A percentile compares a stretch with the other conserved stretches of the same genome.
phyloP scores from a whole-genome alignment of 768 basidiomycete genomes.

The Sarcodon sp. region DNA sequence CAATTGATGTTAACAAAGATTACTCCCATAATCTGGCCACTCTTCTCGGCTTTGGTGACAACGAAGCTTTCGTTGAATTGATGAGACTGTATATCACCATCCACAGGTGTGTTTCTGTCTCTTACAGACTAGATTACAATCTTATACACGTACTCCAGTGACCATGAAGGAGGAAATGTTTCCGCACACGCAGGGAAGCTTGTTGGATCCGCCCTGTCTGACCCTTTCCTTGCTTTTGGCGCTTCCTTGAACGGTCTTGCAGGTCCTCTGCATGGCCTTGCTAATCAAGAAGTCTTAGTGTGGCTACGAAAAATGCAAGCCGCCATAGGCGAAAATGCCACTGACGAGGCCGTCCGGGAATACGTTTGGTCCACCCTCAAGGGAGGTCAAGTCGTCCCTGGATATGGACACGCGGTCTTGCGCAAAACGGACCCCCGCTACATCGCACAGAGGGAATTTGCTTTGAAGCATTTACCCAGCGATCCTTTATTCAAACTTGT shows the following conservation, averaged over 20 bases:
- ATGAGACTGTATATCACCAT: conserved; percentile 95
- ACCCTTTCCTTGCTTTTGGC: conserved; percentile 91
- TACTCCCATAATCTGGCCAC: conserved; percentile 83
- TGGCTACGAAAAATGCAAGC: conserved; percentile 93
- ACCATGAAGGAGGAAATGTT: conserved; percentile 98
- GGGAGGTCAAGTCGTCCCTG: conserved; percentile 87
- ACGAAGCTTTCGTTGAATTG: conserved; percentile 82
- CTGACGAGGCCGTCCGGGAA: conserved; percentile 81
- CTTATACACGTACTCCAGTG: conserved; percentile 26
- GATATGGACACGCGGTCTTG: conserved; percentile 79
- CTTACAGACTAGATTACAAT: not conserved
- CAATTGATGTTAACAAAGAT: conserved; percentile 76
- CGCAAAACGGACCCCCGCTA: conserved; percentile 91
- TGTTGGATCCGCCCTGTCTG: conserved; percentile 90
- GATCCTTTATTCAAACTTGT: conserved; percentile 94
- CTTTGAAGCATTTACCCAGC: conserved; percentile 69
- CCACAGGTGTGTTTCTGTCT: conserved; percentile 48
- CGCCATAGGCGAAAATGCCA: conserved; percentile 75
- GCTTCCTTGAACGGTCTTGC: conserved; percentile 94
- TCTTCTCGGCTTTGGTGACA: conserved; percentile 86
- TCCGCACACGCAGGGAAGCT: conserved; percentile 91
- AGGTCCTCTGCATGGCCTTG: conserved; percentile 92
- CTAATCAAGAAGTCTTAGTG: conserved; percentile 93
- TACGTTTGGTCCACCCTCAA: conserved; percentile 95
- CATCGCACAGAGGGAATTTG: conserved; percentile 83